phyloP scores from a whole-genome alignment of 208 protist species.

The Trypanosoma theileri region DNA sequence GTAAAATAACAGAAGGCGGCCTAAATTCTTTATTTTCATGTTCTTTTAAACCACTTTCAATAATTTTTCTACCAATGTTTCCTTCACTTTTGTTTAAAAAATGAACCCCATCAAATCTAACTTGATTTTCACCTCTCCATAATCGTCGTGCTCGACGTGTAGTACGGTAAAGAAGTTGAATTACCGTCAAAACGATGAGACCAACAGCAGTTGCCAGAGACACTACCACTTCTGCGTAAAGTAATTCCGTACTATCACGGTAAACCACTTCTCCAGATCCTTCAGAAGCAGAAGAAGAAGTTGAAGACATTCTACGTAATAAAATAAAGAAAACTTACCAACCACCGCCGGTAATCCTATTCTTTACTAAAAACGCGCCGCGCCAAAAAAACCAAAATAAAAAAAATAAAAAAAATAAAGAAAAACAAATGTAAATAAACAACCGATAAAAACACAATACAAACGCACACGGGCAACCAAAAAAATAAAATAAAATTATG shows the following conservation, averaged over 20 bases:
- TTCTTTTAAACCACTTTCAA: conserved; percentile 68
- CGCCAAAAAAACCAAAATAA: too few species aligned
- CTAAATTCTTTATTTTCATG: conserved; percentile 58
- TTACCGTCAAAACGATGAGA: conserved; percentile 49
- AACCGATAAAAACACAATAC: too few species aligned
- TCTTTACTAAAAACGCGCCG: too few species aligned
- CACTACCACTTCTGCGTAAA: conserved; percentile 76
- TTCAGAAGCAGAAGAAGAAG: background rate
- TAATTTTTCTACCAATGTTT: conserved; percentile 53
- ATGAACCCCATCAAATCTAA: conserved; percentile 76
- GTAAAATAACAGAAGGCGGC: conserved; percentile 61
- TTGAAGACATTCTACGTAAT: background rate
- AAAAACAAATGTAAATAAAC: too few species aligned
- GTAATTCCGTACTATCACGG: conserved; percentile 24
- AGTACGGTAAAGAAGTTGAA: conserved; percentile 67
- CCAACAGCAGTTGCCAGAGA: conserved; percentile 70
- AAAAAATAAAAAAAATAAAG: too few species aligned
- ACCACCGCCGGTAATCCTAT: background rate
- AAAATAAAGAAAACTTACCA: background rate
- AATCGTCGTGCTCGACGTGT: conserved; percentile 50
- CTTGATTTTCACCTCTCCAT: conserved; percentile 56
- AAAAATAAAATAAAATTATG: background rate
- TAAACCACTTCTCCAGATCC: background rate
- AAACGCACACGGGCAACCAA: background rate
- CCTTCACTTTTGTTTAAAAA: conserved; percentile 55